Conservation (phyloP, 176 grass and related monocot species). For the Carex parvula region DNA sequence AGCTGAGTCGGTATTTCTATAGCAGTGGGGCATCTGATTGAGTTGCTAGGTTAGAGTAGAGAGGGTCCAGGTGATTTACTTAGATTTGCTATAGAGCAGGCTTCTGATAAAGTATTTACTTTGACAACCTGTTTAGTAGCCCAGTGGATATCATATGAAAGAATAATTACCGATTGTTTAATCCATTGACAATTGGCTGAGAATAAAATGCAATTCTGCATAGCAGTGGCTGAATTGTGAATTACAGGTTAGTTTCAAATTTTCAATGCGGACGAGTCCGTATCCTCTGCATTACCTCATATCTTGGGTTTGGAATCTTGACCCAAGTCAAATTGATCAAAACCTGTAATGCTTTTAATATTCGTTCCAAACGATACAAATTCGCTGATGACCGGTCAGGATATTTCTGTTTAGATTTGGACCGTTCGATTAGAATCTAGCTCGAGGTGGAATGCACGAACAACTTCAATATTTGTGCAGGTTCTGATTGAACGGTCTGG, state of each 20-base stretch:
- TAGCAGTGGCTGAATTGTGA: not conserved
- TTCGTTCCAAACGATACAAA: no score
- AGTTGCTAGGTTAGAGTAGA: not conserved
- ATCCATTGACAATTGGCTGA: not conserved
- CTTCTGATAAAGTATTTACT: not conserved
- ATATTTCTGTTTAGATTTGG: no score
- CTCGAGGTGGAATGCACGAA: no score
- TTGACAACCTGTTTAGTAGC: not conserved
- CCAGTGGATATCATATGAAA: not conserved
- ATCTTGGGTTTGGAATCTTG: no score
- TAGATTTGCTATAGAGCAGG: not conserved
- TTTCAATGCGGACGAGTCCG: not conserved
- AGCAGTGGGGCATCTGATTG: slow-evolving; percentile 26
- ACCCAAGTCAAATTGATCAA: no score
- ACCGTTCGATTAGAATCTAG: no score
- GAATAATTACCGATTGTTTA: not conserved
- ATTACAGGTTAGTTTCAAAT: not conserved
- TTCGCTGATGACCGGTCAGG: no score
- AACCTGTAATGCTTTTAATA: no score
- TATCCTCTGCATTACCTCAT: no score
- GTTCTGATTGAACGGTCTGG: no score
- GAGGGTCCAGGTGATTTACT: not conserved
- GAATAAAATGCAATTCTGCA: not conserved
- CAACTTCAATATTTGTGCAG: no score
- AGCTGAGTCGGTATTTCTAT: slow-evolving; percentile 72